Evolutionary conservation across 163 green algal species (phyloP).

Genomic region (Chloromonas sp.): DNA sequence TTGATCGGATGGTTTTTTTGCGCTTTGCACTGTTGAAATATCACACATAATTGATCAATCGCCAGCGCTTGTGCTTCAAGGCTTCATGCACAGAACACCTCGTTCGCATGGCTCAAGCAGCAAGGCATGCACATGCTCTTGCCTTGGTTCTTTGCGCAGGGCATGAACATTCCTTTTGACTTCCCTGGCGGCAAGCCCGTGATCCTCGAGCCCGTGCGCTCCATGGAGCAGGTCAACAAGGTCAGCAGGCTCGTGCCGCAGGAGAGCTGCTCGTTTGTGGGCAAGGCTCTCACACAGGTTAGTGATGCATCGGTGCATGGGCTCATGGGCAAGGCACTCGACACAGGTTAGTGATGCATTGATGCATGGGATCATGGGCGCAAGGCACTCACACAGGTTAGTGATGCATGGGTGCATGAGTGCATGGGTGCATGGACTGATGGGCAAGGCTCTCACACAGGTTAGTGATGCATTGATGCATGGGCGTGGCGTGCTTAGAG

Average conservation of each 20-base stretch:
- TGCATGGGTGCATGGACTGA: not conserved
- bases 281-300: conserved; percentile 75
- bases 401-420: not conserved
- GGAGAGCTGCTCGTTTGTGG: conserved; percentile 72
- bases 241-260: conserved; percentile 70
- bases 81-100: too few relatives aligned
- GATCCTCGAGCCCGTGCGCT: conserved; percentile 82
- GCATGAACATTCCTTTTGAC: conserved; percentile 96
- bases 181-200: conserved; percentile 77
- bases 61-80: too few relatives aligned
- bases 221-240: conserved; percentile 60
- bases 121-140: not conserved
- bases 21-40: too few relatives aligned
- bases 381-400: conserved; percentile 72
- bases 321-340: conserved; percentile 68
- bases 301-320: not conserved
- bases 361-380: conserved; percentile 41
- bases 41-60: too few relatives aligned
- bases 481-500: too few relatives aligned
- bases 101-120: not conserved
- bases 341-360: conserved; percentile 44
- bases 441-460: conserved; percentile 79
- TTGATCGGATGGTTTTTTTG: too few relatives aligned
- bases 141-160: conserved; percentile 20
- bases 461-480: conserved; percentile 16